phyloP scores from a whole-genome alignment of 768 basidiomycete genomes.

The Tremella mesenterica region DNA sequence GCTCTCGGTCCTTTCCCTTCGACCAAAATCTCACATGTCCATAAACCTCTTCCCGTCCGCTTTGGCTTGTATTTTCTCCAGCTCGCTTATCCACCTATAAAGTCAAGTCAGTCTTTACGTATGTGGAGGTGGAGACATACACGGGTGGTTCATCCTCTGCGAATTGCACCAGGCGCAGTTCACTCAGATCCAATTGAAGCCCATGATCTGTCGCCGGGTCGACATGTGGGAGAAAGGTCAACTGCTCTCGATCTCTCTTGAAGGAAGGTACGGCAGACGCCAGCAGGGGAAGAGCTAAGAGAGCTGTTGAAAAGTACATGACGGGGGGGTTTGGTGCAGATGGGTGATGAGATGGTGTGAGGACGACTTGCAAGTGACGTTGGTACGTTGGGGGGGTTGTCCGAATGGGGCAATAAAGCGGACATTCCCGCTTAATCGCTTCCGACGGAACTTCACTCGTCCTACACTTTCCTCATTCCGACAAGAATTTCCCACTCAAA shows the following conservation, averaged over 20 bases:
- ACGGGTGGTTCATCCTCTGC: constrained; percentile 58
- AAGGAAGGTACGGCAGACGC: constrained; percentile 21
- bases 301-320: constrained; percentile 26
- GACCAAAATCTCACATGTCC: constrained; percentile 53
- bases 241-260: constrained; percentile 7
- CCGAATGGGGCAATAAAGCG: too few species aligned
- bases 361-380: too few species aligned
- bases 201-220: constrained; percentile 1
- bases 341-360: too few species aligned
- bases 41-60: constrained; percentile 72
- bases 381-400: too few species aligned
- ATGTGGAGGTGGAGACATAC: constrained; percentile 3
- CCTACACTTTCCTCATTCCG: too few species aligned
- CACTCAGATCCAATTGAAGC: constrained; percentile 56
- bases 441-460: too few species aligned
- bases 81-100: constrained; percentile 63
- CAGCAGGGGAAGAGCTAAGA: constrained; percentile 23
- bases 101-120: background rate
- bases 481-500: too few species aligned
- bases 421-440: too few species aligned
- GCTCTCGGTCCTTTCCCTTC: background rate
- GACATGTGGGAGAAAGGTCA: constrained; percentile 11
- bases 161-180: constrained; percentile 65
- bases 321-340: constrained; percentile 4
- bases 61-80: constrained; percentile 82